A percentile compares a stretch with the other conserved stretches of the same genome.
phyloP scores from a whole-genome alignment of 2,329 filamentous ascomycete species.

The Cercospora nicotianae region DNA sequence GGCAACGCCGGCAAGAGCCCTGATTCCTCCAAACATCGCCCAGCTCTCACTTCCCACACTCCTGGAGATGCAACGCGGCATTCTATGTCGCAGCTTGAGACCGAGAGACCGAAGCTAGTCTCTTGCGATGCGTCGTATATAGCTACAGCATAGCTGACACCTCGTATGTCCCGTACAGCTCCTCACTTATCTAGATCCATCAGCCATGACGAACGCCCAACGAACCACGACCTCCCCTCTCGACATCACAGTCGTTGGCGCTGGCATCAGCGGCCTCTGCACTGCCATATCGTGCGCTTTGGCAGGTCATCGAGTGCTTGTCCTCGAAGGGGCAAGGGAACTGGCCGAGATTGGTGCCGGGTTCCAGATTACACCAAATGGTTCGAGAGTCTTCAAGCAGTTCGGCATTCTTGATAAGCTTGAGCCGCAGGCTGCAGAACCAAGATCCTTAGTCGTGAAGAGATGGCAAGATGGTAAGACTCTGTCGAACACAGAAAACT shows the following conservation, averaged over 20 bases:
- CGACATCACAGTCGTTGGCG: conserved; percentile 38
- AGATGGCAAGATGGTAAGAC: conserved; percentile 52
- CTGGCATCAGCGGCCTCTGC: conserved; percentile 38
- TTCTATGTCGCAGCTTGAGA: not conserved
- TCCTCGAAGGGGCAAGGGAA: conserved; percentile 41
- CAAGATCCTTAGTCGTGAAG: conserved; percentile 53
- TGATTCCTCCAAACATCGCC: not conserved
- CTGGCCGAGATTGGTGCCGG: conserved; percentile 54
- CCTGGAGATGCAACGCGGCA: not conserved
- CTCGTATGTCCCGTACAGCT: not conserved
- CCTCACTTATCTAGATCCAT: not conserved
- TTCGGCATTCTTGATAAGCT: conserved; percentile 54
- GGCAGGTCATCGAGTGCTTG: conserved; percentile 36
- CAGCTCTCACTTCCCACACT: not conserved
- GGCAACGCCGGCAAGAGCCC: conserved; percentile 7
- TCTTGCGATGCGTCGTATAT: not conserved
- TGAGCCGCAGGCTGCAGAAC: conserved; percentile 43
- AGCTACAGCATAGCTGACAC: not conserved
- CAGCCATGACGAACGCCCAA: conserved; percentile 19
- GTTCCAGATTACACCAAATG: conserved; percentile 54
- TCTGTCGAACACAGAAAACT: conserved; percentile 54
- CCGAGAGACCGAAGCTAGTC: not conserved
- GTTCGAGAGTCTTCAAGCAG: conserved; percentile 43
- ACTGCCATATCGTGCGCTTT: conserved; percentile 38
- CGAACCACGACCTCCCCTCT: conserved; percentile 27